Evolutionary conservation across 116 monocot species (phyloP), one percentile per base, ranked within the genome.

Genomic region (Zostera marina): DNA sequence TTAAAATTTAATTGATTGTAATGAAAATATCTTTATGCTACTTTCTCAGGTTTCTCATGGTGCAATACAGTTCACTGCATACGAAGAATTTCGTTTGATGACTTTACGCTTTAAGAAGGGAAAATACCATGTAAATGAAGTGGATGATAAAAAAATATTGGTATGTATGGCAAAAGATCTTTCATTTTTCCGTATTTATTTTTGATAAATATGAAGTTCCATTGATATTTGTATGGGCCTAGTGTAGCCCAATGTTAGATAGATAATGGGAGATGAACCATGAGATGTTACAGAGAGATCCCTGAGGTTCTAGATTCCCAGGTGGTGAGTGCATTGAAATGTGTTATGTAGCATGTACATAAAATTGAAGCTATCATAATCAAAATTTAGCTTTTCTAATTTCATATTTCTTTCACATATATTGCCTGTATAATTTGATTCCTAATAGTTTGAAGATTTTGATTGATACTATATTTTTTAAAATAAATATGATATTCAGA

Each of bases 61-160:
- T 67, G 89, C 96, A 61, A 78, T 96, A 64, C 96, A 96, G 65
- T 96, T 96, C 56, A 89, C 89, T 42, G 78, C 71, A 12, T 96
- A 96, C 69, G 96, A 96, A 72, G 96, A 89, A 62, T 85, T 96
- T 43, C 84, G 77, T 21, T 74, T 79, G 64, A 7, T 76, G 26
- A 23, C 68, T 53, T 19, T 72, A 8, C 68, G 47, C 25, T 7
- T 80, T 8, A 96, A 77, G 70, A 57, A 41, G 63, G 58, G 66
- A 63, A 72, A 25, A 25, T 60, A 70, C 7, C 9, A 15, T 19
- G 49, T 5, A 63, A 65, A 57, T 55, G 64, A 49, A 48, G 54
- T 49, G 25, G 19, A 46, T 63, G 22, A 41, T 41, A 74, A 80
- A 53, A 62, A 69, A 1, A 24, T 65, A 52, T 55, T 92, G 87